Percentiles rank a stretch among this genome's conserved stretches.
phyloP scores from a whole-genome alignment of 1,139 yeast genomes.

The Yamadazyma friedrichii region DNA sequence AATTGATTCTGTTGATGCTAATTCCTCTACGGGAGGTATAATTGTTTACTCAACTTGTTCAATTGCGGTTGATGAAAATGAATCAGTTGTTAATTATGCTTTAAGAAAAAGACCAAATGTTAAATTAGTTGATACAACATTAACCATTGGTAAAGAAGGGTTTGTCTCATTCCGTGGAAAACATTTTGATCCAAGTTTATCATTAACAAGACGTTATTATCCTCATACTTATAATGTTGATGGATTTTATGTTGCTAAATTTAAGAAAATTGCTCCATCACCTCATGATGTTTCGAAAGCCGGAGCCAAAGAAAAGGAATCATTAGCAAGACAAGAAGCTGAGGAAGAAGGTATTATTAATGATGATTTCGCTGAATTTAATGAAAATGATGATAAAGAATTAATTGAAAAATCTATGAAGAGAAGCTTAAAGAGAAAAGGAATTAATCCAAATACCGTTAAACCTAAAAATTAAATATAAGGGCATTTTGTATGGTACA shows the following conservation, averaged over 20 bases:
- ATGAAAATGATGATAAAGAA: conserved; percentile 71
- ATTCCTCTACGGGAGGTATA: conserved; percentile 87
- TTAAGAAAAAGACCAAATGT: conserved; percentile 95
- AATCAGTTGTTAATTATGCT: conserved; percentile 97
- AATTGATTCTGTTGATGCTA: conserved; percentile 94
- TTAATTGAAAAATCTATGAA: conserved; percentile 74
- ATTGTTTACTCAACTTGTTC: conserved; percentile 98
- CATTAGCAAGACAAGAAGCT: conserved; percentile 73
- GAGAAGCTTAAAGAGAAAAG: conserved; percentile 73
- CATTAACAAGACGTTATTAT: conserved; percentile 89
- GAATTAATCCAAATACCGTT: conserved; percentile 62
- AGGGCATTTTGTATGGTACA: conserved; percentile 6
- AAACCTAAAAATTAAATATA: conserved; percentile 1
- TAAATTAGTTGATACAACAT: conserved; percentile 89
- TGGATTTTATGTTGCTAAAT: conserved; percentile 96
- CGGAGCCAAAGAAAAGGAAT: conserved; percentile 86
- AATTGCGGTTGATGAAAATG: conserved; percentile 97
- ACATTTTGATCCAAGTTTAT: conserved; percentile 74
- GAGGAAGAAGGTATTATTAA: conserved; percentile 79
- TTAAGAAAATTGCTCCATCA: conserved; percentile 86
- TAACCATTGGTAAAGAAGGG: conserved; percentile 94
- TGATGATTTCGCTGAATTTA: conserved; percentile 83
- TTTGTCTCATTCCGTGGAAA: conserved; percentile 93
- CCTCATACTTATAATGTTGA: conserved; percentile 99
- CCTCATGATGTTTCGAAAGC: conserved; percentile 83